A percentile compares a stretch with the other conserved stretches of the same genome.
phyloP scores from a whole-genome alignment of 371 early-diverging fungal genomes.

The Nematocida displodere region DNA sequence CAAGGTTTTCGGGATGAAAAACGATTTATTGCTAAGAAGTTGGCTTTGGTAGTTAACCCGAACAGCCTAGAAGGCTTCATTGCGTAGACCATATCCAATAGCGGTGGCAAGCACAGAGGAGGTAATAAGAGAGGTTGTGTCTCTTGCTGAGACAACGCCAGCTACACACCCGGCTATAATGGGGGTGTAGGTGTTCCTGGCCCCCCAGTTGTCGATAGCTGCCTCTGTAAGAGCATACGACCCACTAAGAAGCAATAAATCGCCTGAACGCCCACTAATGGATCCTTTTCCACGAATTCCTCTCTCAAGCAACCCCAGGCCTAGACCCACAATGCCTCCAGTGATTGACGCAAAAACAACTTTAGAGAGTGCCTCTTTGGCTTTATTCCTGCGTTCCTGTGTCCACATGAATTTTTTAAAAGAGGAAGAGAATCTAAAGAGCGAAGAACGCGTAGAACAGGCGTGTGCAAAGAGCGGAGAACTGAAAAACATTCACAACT shows the following conservation, averaged over 20 bases:
- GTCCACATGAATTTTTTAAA: slow-evolving; percentile 3
- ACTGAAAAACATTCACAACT: too few relatives aligned
- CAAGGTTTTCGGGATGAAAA: too few relatives aligned
- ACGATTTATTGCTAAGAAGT: too few relatives aligned
- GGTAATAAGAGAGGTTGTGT: background rate
- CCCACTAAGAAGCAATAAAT: slow-evolving; percentile 21
- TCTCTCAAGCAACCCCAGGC: background rate
- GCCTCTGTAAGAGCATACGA: slow-evolving; percentile 11
- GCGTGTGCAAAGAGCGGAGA: too few relatives aligned
- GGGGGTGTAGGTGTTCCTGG: slow-evolving; percentile 1
- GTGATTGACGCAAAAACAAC: slow-evolving; percentile 2
- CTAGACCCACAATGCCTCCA: background rate
- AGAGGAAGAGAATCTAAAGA: background rate
- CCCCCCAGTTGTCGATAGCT: slow-evolving; percentile 4
- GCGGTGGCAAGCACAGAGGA: slow-evolving; percentile 4
- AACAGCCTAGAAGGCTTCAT: too few relatives aligned
- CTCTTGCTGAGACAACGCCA: slow-evolving; percentile 1
- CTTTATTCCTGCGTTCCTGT: slow-evolving; percentile 4
- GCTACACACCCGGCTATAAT: slow-evolving; percentile 19
- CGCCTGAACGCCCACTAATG: background rate
- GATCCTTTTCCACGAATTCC: background rate
- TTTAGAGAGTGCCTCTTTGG: background rate
- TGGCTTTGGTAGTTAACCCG: too few relatives aligned
- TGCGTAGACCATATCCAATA: too few relatives aligned
- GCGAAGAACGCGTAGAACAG: background rate